Base-by-base conservation (phyloP, 163 green algal genomes). In the Scenedesmus sp. region DNA sequence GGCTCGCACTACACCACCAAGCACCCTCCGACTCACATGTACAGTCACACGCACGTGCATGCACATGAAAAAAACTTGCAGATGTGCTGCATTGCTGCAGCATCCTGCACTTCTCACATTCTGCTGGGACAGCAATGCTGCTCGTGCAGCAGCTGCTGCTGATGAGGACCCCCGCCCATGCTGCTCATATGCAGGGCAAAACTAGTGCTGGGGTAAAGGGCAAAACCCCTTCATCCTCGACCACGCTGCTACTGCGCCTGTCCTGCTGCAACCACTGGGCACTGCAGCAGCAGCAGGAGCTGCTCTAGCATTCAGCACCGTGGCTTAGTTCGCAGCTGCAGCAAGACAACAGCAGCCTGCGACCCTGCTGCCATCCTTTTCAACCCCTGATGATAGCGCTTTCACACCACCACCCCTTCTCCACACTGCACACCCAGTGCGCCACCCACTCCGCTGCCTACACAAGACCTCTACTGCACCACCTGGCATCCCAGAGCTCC, bases 271-370 rank as follows among this genome's bases (percentile, higher is more conserved):
- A 52, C 70, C 23, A 79, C 70, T 79, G 23, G 70, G 70, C 23
- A 79, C 70, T 79, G 70, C 70, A 52, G 70, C 70, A 79, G 70
- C 70, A 79, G 70, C 70, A 52, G 70, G 20, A 79, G 70, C 70
- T 79, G 70, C 70, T 79, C 70, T 79, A 79, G 70, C 70, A 79
- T 52, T 23, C 70, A 79, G 23, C 6, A 18, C 70, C 70, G 23
- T 79, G 23, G 70, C 70, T 79, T 79, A 52, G 52, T 52, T 52
- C 20, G 70, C 70, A 79, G 70, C 70, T 79, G 70, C 70, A 52
- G 70, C 70, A 79, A 23, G 70, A 79, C 70, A 52, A 46, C 70
- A 79, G 23, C 70, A 15, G 70, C 64, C 10, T 15, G 6, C 18
- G 46, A 2, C 4, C 16, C 34, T 46, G 34, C 34, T 46, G 34